Evolutionary conservation across 1,284 basidiomycete species (phyloP).

Genomic region (Tylopilus sp.): DNA sequence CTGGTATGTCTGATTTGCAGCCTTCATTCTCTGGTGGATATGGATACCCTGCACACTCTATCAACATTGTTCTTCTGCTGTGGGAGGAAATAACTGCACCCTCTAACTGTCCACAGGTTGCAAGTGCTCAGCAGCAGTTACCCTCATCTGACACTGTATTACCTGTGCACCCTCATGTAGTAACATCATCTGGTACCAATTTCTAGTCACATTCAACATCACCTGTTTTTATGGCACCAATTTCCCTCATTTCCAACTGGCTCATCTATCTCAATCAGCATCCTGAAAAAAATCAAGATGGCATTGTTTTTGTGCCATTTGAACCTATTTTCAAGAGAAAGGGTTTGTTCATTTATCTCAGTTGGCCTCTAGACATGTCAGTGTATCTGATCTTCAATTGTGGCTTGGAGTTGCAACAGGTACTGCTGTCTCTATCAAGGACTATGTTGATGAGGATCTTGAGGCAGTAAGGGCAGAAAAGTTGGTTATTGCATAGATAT

Average conservation of each 20-base stretch:
- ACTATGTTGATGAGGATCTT: slow-evolving; percentile 14
- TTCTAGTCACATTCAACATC: background rate
- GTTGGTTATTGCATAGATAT: background rate
- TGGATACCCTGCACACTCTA: no score
- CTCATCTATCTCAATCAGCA: slow-evolving; percentile 14
- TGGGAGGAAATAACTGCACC: no score
- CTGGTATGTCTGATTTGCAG: no score
- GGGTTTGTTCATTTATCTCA: slow-evolving; percentile 12
- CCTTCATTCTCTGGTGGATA: no score
- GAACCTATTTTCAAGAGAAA: slow-evolving; percentile 9
- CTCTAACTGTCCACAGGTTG: no score
- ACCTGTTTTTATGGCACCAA: background rate
- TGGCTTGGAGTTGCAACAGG: slow-evolving; percentile 6
- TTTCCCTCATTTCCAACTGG: slow-evolving; percentile 11
- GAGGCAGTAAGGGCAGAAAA: slow-evolving; percentile 7
- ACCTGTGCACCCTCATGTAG: no score
- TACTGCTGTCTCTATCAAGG: slow-evolving; percentile 6
- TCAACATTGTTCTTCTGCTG: no score
- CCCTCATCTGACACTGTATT: no score
- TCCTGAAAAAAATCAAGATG: background rate
- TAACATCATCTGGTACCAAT: no score
- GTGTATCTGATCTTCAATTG: background rate
- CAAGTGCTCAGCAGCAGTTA: no score
- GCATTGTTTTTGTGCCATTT: slow-evolving; percentile 5
- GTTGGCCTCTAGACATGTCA: slow-evolving; percentile 10